A percentile compares a stretch with the other conserved stretches of the same genome.
These are phyloP conservation scores for Epithemia pelagica DNA, from an alignment of 108 stramenopile species.

Conservation along the genomic window DNA sequence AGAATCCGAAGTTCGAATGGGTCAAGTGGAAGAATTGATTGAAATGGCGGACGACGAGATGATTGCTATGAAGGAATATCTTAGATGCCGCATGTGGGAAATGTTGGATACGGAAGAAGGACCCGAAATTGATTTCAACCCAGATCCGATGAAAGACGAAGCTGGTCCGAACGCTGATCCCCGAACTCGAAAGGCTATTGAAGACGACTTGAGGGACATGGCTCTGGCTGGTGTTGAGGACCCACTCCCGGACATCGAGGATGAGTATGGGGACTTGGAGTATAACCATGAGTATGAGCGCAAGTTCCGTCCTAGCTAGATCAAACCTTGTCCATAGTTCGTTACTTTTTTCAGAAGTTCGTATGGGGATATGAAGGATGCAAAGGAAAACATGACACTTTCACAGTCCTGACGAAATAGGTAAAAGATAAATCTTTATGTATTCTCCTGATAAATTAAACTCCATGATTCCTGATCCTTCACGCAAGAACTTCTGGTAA, in stretches of 20 bases:
- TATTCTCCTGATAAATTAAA: too few relatives aligned
- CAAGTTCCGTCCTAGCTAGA: too few relatives aligned
- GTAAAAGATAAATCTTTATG: too few relatives aligned
- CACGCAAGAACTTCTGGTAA: too few relatives aligned
- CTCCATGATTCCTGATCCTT: too few relatives aligned
- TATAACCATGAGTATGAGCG: neutral
- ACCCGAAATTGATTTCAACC: conserved; percentile 10
- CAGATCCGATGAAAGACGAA: conserved; percentile 9
- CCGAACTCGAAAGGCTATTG: neutral
- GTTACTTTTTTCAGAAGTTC: too few relatives aligned
- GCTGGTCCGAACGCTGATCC: conserved; percentile 8
- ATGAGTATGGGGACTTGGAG: neutral
- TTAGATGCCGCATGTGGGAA: conserved; percentile 33
- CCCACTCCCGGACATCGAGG: neutral
- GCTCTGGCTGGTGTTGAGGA: neutral
- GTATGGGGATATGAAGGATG: too few relatives aligned
- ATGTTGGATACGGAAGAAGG: neutral
- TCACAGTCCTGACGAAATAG: too few relatives aligned
- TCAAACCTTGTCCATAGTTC: too few relatives aligned
- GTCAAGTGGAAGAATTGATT: conserved; percentile 89
- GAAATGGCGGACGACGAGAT: conserved; percentile 88
- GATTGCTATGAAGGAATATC: conserved; percentile 83
- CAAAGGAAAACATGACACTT: too few relatives aligned
- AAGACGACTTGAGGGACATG: neutral
- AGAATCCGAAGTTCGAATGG: conserved; percentile 79